Evolutionary conservation across 176 grass and related monocot genomes (phyloP).

Genomic region (Carex myosuroides): DNA sequence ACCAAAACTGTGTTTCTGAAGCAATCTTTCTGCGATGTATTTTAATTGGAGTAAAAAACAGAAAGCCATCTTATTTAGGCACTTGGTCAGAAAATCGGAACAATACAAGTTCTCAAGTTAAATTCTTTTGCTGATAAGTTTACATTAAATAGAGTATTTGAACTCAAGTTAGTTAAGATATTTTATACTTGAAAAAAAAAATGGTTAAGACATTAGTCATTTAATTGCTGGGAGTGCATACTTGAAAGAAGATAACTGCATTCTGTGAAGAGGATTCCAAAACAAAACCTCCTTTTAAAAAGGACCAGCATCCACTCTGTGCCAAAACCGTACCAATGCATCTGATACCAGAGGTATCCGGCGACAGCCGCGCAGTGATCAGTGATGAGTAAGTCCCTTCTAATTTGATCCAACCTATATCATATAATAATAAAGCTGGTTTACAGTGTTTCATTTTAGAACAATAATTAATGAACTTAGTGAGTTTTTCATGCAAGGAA

Average conservation of each 20-base stretch:
- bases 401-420: constrained; percentile 72
- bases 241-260: constrained; percentile 69
- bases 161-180: neutral
- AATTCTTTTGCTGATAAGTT: neutral
- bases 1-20: neutral
- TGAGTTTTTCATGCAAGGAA: neutral
- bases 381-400: constrained; percentile 49
- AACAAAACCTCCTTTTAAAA: constrained; percentile 70
- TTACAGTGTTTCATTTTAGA: neutral
- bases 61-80: neutral
- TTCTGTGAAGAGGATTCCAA: constrained; percentile 56
- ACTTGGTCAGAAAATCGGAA: neutral
- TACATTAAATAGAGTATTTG: neutral
- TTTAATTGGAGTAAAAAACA: no score
- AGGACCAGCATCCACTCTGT: constrained; percentile 76
- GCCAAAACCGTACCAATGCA: constrained; percentile 73
- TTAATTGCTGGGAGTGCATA: neutral
- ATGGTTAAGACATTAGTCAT: neutral
- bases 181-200: neutral
- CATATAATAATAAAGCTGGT: neutral
- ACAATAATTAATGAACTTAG: neutral
- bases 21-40: neutral
- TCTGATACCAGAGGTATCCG: constrained; percentile 49
- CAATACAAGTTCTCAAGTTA: neutral
- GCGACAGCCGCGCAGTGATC: constrained; percentile 58